Base-by-base conservation (phyloP, 495 filamentous ascomycete species). In the Massariosphaeria phaeospora region DNA sequence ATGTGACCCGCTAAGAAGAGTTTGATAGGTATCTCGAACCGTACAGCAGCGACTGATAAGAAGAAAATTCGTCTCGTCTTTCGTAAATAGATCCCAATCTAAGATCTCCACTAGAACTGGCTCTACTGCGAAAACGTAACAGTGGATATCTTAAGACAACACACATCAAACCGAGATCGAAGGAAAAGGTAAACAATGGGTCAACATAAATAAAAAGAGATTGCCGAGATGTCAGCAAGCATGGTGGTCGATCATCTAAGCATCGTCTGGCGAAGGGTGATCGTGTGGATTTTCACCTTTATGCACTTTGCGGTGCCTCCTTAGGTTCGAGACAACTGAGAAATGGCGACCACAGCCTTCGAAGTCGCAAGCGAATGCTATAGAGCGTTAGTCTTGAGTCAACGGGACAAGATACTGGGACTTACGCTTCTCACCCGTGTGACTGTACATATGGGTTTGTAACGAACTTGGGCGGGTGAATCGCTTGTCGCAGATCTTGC, bases 341-440 rank as follows among this genome's bases (percentile, higher is more conserved):
- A 98, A 98, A 67, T 95, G 87, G 61, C 93, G 84, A 34, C 94
- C 91, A 65, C 93, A 98, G 45, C 91, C 91, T 65, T 95, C 88
- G 49, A 95, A 87, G 63, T 96, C 89, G 67, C 93, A 98, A 31
- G 82, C 82, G 63, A 94, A 97, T 63, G 93, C 91, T 95, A 69
- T 34, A 25, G n/a, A 27, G 21, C 27, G 66, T 80, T 63, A 80
- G 75, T 61, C 62, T 21, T 41, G 3, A 50, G 39, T 20, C 39
- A 52, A n/a, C 10, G 36, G 36, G 43, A 40, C 18, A 15, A 39
- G 29, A 34, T 41, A 23, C 55, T n/a, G 47, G 10, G 17, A 83
- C 91, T 84, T 79, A 96, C 91, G 93, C 73, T 98, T 98, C 71
- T 98, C 94, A 64, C 93, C 93, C 44, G 93, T 98, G 69, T 98